These are phyloP conservation scores for Cichorium intybus DNA, from an alignment of 140 eudicot species.

Conservation along the genomic window DNA sequence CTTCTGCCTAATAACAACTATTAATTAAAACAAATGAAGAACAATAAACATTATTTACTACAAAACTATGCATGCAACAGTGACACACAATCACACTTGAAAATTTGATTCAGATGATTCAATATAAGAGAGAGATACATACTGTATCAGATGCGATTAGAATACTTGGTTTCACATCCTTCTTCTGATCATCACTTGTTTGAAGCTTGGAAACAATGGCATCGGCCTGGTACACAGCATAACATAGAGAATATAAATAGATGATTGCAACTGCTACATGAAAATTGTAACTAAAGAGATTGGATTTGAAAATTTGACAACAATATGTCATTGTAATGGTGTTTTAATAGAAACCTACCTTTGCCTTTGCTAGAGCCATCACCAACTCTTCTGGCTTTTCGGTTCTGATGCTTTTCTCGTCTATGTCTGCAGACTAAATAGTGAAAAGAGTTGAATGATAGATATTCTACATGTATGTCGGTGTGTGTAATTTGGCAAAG, in stretches of 20 bases:
- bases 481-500: not conserved
- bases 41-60: not conserved
- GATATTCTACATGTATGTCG: not conserved
- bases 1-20: conserved; percentile 69
- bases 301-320: not conserved
- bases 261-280: not conserved
- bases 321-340: not conserved
- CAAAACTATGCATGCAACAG: not conserved
- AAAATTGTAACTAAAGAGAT: not conserved
- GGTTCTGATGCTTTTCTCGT: conserved; percentile 80
- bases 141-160: conserved; percentile 86
- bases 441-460: not conserved
- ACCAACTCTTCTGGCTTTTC: conserved; percentile 85
- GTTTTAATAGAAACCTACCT: conserved; percentile 31
- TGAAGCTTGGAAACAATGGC: conserved; percentile 79
- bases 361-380: conserved; percentile 94
- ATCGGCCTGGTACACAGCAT: conserved; percentile 62
- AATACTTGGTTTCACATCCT: conserved; percentile 58
- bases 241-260: not conserved
- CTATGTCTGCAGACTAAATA: conserved; percentile 82
- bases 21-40: conserved; percentile 22
- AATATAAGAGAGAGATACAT: conserved; percentile 27
- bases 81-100: not conserved
- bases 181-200: conserved; percentile 41
- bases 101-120: not conserved